Evolutionary conservation across 371 early-diverging fungal genomes (phyloP), one percentile per base, ranked within the genome.

Genomic region (Mucor plumbeus): DNA sequence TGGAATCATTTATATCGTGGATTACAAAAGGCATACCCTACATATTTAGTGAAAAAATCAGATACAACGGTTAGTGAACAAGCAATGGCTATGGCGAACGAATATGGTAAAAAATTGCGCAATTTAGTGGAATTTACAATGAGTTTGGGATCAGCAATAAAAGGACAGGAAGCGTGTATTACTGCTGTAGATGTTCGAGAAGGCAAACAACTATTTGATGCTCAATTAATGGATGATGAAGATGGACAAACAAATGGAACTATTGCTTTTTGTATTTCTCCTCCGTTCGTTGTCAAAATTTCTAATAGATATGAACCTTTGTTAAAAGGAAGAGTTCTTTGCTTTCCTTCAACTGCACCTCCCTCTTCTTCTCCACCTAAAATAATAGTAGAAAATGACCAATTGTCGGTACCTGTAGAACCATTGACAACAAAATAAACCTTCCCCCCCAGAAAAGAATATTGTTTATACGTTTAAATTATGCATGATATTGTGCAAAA

Each of bases 191-290:
- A 74, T 33, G 77, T 76, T 0, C 66, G 69, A 33, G 81, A 80
- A 58, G 76, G 80, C 14, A 34, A 50, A 7, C 83, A 83, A n/a
- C 39, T 4, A 3, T 77, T 79, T 43, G 76, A 83, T 65, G 59
- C 64, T 0, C 59, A 47, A 2, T 62, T 78, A 9, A 83, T 83
- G 83, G 73, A 73, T 1, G 83, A 78, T 57, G 70, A 76, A 67
- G 75, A 80, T 64, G 78, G 78, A 8, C 72, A 69, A n/a, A 64
- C 60, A 1, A 54, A 59, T 11, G 83, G 83, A 5, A 67, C 63
- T 1, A 73, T 83, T 48, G 73, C 79, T 3, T 80, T 83, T 50
- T 83, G 81, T 64, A 72, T 83, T 33, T 83, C 76, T 15, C 83
- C 83, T 0, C 81, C 83, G 5, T 83, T 83, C 74, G 72, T 83